Percentiles rank a stretch among this genome's conserved stretches.
These are phyloP conservation scores for Arthrobotrys megalospora DNA, from an alignment of 2,329 filamentous ascomycete species.

Conservation along the genomic window DNA sequence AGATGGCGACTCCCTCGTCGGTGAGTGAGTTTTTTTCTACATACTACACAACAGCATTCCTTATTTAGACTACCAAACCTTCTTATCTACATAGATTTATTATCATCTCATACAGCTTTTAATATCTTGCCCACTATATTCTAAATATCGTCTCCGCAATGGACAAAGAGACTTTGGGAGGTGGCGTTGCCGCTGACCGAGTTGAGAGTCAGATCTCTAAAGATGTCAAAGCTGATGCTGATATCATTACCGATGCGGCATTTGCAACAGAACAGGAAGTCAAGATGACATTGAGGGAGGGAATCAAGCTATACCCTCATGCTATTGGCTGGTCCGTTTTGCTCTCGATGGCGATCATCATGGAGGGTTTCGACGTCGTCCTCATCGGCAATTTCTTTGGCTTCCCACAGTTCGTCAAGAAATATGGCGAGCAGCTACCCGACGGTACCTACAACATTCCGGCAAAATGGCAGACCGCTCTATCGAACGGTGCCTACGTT, in stretches of 20 bases:
- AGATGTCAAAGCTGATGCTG: conserved; percentile 10
- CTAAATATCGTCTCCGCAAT: conserved; percentile 19
- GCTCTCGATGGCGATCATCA: conserved; percentile 70
- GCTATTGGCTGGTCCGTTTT: conserved; percentile 71
- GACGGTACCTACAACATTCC: conserved; percentile 73
- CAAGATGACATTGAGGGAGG: conserved; percentile 76
- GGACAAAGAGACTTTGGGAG: conserved; percentile 27
- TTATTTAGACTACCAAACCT: conserved; percentile 21
- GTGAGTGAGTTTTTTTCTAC: conserved; percentile 37
- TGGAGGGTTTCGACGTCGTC: conserved; percentile 68
- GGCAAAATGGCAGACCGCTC: conserved; percentile 75
- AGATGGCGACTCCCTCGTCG: conserved; percentile 37
- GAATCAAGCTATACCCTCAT: conserved; percentile 64
- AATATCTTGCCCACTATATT: conserved; percentile 2
- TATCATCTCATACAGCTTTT: neutral
- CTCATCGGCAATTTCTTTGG: conserved; percentile 69
- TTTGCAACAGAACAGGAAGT: conserved; percentile 71
- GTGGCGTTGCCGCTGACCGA: conserved; percentile 23
- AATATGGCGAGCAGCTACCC: conserved; percentile 71
- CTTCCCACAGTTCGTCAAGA: conserved; percentile 73
- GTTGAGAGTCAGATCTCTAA: conserved; percentile 4
- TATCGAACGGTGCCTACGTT: conserved; percentile 70
- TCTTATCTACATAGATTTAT: conserved; percentile 6
- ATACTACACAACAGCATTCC: conserved; percentile 27
- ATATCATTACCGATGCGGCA: conserved; percentile 39